Evolutionary conservation across 371 early-diverging fungal species (phyloP).

Genomic region (Mortierella sp.): DNA sequence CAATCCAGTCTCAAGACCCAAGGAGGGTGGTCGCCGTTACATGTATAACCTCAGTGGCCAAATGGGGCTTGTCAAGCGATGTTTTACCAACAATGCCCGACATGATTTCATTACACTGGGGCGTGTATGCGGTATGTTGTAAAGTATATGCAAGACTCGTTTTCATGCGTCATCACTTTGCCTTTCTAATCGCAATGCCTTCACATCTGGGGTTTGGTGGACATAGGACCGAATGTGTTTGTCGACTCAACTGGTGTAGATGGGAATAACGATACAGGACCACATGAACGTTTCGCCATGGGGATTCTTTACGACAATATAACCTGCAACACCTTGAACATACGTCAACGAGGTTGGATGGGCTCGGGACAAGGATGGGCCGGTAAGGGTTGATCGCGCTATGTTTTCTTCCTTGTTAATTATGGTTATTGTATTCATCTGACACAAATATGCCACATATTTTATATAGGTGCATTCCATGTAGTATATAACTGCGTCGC

Average conservation of each 20-base stretch:
- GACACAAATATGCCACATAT: neutral
- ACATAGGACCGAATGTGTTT: conserved; percentile 48
- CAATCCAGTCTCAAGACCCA: conserved; percentile 45
- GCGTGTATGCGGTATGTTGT: conserved; percentile 37
- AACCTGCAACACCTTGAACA: conserved; percentile 38
- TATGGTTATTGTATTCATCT: neutral
- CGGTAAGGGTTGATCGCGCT: conserved; percentile 10
- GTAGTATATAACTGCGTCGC: conserved; percentile 48
- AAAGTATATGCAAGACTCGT: neutral
- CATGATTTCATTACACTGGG: conserved; percentile 55
- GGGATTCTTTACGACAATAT: conserved; percentile 52
- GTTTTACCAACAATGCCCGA: conserved; percentile 47
- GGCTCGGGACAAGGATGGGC: conserved; percentile 57
- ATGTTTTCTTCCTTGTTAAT: neutral
- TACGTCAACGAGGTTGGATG: conserved; percentile 51
- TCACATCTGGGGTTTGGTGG: neutral
- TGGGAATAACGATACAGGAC: conserved; percentile 52
- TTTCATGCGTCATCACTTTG: too few species aligned
- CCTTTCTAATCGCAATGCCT: too few species aligned
- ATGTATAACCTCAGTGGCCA: conserved; percentile 55
- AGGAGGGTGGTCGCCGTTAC: conserved; percentile 53
- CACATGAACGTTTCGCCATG: conserved; percentile 57
- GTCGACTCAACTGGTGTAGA: conserved; percentile 47
- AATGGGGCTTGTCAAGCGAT: conserved; percentile 54
- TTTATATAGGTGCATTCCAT: conserved; percentile 38